Base-by-base conservation (phyloP, 768 basidiomycete genomes). In the Tulasnella sp. region DNA sequence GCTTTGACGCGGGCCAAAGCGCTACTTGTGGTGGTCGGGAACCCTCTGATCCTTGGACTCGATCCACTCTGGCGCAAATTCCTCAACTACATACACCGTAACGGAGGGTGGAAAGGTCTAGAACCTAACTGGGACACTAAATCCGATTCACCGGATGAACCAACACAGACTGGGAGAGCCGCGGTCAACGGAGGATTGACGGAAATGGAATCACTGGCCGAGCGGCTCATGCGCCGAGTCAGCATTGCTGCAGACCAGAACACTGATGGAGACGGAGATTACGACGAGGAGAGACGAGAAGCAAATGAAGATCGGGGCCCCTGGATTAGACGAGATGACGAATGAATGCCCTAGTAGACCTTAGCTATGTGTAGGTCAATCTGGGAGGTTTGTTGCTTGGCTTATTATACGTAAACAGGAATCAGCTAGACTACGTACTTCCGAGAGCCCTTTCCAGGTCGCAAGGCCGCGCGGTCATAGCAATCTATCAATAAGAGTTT, bases 1-100 rank as follows among this genome's bases (percentile, higher is more conserved):
- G 80, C 80, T 7, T n/a, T 80, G 3, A 80, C 80, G 1, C 34
- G 80, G 18, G 80, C 80, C 34, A 80, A 80, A 40, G 56, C 48
- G 18, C 80, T 80, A 0, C 75, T 76, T 38, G 46, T 80, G 42
- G 48, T 80, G n/a, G 80, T 80, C 9, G 80, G 80, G 2, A 77
- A 80, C 36, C 78, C 78, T 8, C 9, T 8, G 7, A 42, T 79
- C 31, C 52, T 79, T 8, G 68, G 78, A 10, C 44, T 79, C 3
- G 68, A 79, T 18, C 40, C 78, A 3, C 27, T 79, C n/a, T 79
- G 78, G 78, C 39, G 78, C 24, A 71, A 79, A 18, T 44, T 79
- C 36, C 31, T 71, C 21, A 74, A 74, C 19, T 79, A 79, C 44
- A 18, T 44, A 3, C 44, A 44, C 19, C 44, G 44, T 44, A 44